Base-by-base conservation (phyloP, 177 flowering plant genomes). In the Vitis hybrid region DNA sequence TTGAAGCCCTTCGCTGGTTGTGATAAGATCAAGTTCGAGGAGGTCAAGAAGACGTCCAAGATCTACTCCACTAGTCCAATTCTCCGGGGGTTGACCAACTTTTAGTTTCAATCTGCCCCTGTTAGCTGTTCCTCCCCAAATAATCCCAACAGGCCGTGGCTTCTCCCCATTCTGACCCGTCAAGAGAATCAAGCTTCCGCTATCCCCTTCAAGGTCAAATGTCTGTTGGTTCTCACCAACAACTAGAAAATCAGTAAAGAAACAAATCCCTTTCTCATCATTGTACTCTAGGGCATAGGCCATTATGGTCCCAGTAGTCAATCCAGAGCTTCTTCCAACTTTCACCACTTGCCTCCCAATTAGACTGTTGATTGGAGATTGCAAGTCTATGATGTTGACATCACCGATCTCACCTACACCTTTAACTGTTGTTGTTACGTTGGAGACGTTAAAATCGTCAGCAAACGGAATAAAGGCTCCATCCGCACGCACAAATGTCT, bases 1-100 rank as follows among this genome's bases (percentile, higher is more conserved):
- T 86, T 88, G 89, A 75, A 93, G 89, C 57, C 82, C 88, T 76
- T 85, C 91, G 60, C 29, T 76, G 26, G 87, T 88, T 59, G 94
- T 86, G 69, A 93, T 80, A 60, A 93, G 88, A 84, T 91, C 94
- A 62, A 93, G 94, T 64, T 91, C 97, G 56, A 91, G 92, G 58
- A 91, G 93, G 69, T 90, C 94, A 62, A 93, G 97, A 70, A 91
- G 94, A 51, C 97, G 90, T 5, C 98, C 97, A 66, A 93, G 97
- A 79, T 93, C 98, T 74, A 93, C 97, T 63, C 95, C 98, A 79
- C 97, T 91, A 2, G 98, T 91, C 97, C 98, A 93, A 74, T 91
- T 93, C 77, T 86, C 95, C 1, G 98, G 98, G 62, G 91, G 89
- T 69, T 86, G 85, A 39, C 98, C 96, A 71, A 82, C 86, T 77